Evolutionary conservation across 2,329 filamentous ascomycete genomes (phyloP), one percentile per base, ranked within the genome.

Genomic region (Penicillium sp.): DNA sequence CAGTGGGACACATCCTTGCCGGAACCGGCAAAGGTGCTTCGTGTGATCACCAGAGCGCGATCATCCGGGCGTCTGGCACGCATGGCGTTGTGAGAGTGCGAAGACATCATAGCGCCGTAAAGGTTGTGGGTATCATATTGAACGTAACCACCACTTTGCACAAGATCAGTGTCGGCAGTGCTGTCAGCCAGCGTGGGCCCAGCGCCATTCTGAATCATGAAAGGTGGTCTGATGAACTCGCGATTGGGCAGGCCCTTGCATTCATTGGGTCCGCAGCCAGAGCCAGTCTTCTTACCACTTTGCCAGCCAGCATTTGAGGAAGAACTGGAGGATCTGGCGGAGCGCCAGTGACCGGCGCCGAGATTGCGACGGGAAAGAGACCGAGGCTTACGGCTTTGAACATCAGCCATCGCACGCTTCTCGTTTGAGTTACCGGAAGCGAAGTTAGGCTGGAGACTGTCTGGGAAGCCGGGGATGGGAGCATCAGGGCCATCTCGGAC

Each of bases 71-170:
- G 82, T 13, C 53, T 47, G 24, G 53, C 48, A 8, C 88, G 82
- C 14, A 76, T 72, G 6, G 71, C 87, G 91, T 88, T 2, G 88
- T 27, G 16, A 13, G 32, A 24, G 6, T n/a, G 24, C 3, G 42
- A 14, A 1, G 13, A 69, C 74, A 69, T 68, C 74, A 72, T 85
- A n/a, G 83, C 81, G 1, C 89, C 89, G 68, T 89, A 90, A 1
- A 91, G 71, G 62, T 91, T 91, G 69, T 92, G 89, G 0, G 85
- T 88, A 60, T 92, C 89, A 65, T 89, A 90, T 69, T 88, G 83
- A 34, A 79, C 76, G 22, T 86, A 69, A 38, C 87, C 86, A 47
- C 83, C 79, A 6, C 63, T 60, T 66, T 90, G 87, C 18, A 86
- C 80, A 3, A 89, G 73, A 65, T 89, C 82, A 1, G 87, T 88